These are phyloP conservation scores for Yamadazyma nakazawae DNA, from an alignment of 805 yeast genomes.

Conservation along the genomic window DNA sequence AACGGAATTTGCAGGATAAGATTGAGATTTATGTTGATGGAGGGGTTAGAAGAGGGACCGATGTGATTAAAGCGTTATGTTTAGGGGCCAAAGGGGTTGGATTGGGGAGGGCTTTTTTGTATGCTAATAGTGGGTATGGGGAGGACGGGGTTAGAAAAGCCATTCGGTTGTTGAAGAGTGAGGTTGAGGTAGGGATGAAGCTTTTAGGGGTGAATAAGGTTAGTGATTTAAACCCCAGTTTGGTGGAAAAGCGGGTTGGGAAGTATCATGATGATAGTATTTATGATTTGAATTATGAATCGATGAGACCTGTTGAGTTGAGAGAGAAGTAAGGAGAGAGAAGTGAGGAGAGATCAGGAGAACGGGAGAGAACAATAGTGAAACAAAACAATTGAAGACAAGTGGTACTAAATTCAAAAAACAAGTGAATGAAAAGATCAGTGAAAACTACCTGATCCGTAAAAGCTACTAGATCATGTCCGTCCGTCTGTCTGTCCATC, in stretches of 20 bases:
- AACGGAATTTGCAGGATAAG: conserved; percentile 44
- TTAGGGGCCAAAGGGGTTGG: conserved; percentile 73
- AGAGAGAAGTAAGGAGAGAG: too few relatives aligned
- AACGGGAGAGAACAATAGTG: too few relatives aligned
- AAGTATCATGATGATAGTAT: conserved; percentile 13
- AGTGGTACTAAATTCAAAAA: too few relatives aligned
- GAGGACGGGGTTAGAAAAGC: conserved; percentile 61
- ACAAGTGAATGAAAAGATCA: too few relatives aligned
- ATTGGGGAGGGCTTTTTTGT: conserved; percentile 62
- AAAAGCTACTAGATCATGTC: too few relatives aligned
- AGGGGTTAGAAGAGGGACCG: conserved; percentile 68
- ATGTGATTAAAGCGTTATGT: conserved; percentile 61
- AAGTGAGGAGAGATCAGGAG: too few relatives aligned
- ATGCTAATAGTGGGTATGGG: conserved; percentile 62
- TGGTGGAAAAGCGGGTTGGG: conserved; percentile 32
- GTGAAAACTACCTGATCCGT: too few relatives aligned
- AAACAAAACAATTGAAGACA: too few relatives aligned
- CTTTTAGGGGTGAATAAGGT: conserved; percentile 67
- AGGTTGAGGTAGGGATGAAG: conserved; percentile 74
- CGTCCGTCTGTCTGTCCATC: too few relatives aligned
- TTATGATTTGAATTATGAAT: conserved; percentile 14
- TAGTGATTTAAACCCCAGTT: conserved; percentile 41
- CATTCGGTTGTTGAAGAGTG: conserved; percentile 62
- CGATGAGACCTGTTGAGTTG: conserved; percentile 7
- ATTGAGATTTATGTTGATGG: conserved; percentile 62